Percentiles rank a stretch among this genome's conserved stretches.
Conservation (phyloP, 1,284 basidiomycete genomes). For the Ganoderma lingzhi region DNA sequence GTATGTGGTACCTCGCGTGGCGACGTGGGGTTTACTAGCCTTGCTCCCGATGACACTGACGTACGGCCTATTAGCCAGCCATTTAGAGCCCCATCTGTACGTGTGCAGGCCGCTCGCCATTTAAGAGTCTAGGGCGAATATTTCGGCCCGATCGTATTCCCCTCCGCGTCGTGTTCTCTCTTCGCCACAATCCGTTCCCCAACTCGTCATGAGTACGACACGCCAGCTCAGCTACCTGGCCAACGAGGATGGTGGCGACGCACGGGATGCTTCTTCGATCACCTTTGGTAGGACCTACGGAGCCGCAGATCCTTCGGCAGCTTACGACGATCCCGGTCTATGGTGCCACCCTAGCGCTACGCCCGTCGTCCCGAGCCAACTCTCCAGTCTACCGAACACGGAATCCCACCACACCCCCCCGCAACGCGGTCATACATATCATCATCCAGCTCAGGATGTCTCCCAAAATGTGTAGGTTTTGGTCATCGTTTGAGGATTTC, state of each 20-base stretch:
- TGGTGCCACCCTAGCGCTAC: slow-evolving; percentile 7
- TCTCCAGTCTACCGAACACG: neutral
- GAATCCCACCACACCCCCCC: neutral
- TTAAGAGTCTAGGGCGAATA: neutral
- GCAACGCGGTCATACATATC: neutral
- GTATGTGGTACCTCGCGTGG: neutral
- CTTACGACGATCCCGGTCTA: neutral
- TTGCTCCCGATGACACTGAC: neutral
- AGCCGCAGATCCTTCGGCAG: neutral
- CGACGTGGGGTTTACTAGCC: slow-evolving; percentile 1
- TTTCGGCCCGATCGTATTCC: neutral
- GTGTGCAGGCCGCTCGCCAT: neutral
- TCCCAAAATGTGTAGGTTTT: slow-evolving; percentile 1
- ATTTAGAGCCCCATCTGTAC: neutral
- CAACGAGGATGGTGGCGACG: neutral
- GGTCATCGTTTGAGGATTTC: neutral
- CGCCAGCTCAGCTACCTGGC: neutral
- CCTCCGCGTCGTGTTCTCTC: neutral
- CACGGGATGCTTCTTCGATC: neutral
- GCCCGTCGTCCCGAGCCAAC: neutral
- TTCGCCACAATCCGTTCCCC: neutral
- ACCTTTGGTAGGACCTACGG: neutral
- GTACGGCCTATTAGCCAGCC: neutral
- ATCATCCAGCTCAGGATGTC: neutral
- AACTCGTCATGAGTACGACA: neutral